Percentiles rank a stretch among this genome's conserved stretches.
These are phyloP conservation scores for Graphiopsis chlorocephala DNA, from an alignment of 2,329 filamentous ascomycete species.

Conservation along the genomic window DNA sequence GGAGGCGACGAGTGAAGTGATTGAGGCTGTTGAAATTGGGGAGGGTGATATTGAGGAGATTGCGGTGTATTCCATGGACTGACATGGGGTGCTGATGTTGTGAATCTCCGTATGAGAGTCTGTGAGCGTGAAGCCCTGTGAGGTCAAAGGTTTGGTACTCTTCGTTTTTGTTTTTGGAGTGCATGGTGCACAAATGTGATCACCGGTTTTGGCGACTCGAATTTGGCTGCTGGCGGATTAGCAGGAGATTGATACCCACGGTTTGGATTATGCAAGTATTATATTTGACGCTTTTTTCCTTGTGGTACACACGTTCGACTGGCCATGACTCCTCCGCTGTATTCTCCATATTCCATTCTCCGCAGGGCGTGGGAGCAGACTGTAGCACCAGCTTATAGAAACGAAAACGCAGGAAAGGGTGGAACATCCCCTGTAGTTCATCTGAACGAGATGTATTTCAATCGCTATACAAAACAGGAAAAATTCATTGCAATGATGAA, in stretches of 20 bases:
- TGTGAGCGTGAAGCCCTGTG: not conserved
- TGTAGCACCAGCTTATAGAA: not conserved
- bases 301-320: too few relatives aligned
- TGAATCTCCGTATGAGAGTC: not conserved
- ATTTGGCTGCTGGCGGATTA: not conserved
- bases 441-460: not conserved
- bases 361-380: not conserved
- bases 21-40: slow-evolving; percentile 40
- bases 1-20: slow-evolving; percentile 45
- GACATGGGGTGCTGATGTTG: not conserved
- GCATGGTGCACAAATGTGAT: not conserved
- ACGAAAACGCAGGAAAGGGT: not conserved
- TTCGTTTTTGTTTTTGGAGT: not conserved
- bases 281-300: not conserved
- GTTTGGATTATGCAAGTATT: not conserved
- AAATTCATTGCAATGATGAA: not conserved
- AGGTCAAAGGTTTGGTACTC: not conserved
- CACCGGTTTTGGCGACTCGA: not conserved
- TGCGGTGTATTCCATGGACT: not conserved
- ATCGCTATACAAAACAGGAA: slow-evolving; percentile 1
- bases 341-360: not conserved
- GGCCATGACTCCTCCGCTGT: not conserved
- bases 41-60: slow-evolving; percentile 6
- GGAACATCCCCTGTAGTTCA: not conserved
- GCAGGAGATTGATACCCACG: not conserved